Evolutionary conservation across 2,329 filamentous ascomycete species (phyloP), one percentile per base, ranked within the genome.

Genomic region (Beauveria varroae): DNA sequence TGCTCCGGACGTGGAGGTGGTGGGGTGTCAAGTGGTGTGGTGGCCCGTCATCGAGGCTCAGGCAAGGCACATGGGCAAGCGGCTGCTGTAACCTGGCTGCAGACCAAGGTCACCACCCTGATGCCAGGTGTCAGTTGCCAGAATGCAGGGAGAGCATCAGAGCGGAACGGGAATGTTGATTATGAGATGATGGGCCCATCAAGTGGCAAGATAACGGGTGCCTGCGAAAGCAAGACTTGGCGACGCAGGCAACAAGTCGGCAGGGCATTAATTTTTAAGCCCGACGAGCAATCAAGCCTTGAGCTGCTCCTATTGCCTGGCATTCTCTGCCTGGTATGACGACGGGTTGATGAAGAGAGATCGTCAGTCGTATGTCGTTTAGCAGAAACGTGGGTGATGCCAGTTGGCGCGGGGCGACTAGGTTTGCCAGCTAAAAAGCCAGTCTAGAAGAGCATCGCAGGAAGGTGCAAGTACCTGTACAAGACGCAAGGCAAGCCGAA

Each of bases 31-130:
- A 41, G 34, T 47, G 28, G 34, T 41, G 18, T 51, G 46, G 40
- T 28, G 47, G 40, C 47, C 57, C 8, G 57, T 34, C 44, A 28
- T 44, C 18, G 37, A 59, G 57, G 40, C 49, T 47, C 24, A 51
- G 40, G 34, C 40, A 30, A 51, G 46, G 43, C 56, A 30, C 20
- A 18, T 47, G 43, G 34, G 40, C 12, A 59, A 40, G 57, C 47
- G 57, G 24, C 40, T 59, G 49, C 37, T 59, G 57, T 50, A 50
- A 57, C 55, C 20, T 20, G 55, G 41, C 34, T 24, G 24, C 50
- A 5, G 20, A 34, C 30, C 46, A 58, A 16, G 34, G 34, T 37
- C 56, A 16, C 56, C 46, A 58, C 34, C 30, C 10, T 41, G 46
- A 14, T 43, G 22, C 28, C 20, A 43, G 46, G 26, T 5, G 22